Evolutionary conservation across 2,329 filamentous ascomycete genomes (phyloP).

Genomic region (Penicillium thymicola): DNA sequence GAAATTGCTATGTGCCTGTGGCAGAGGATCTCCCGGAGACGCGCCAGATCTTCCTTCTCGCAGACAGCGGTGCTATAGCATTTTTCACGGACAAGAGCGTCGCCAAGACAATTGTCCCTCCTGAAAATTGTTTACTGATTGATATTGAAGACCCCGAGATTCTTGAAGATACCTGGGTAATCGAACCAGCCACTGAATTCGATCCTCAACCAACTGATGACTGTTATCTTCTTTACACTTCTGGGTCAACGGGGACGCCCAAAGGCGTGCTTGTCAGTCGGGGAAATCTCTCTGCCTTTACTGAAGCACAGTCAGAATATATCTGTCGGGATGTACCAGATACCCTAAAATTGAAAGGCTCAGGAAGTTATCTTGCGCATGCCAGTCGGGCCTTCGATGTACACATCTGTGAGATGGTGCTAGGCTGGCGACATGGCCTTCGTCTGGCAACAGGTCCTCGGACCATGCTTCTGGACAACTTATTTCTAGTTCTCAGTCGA

Average conservation of each 20-base stretch:
- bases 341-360: constrained; percentile 5
- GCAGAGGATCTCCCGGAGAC: constrained; percentile 13
- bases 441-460: constrained; percentile 9
- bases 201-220: not conserved
- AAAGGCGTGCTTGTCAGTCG: constrained; percentile 14
- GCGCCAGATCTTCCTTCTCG: constrained; percentile 2
- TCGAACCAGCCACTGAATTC: not conserved
- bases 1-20: constrained; percentile 13
- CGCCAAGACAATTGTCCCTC: not conserved
- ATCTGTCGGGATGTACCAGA: constrained; percentile 13
- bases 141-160: not conserved
- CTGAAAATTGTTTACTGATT: not conserved
- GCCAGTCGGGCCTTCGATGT: constrained; percentile 18
- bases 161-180: not conserved
- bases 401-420: constrained; percentile 15
- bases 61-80: not conserved
- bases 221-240: constrained; percentile 11
- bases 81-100: constrained; percentile 3
- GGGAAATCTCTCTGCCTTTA: constrained; percentile 11
- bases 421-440: constrained; percentile 16
- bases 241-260: constrained; percentile 13
- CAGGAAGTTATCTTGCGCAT: constrained; percentile 13
- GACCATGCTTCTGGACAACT: constrained; percentile 13
- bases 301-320: constrained; percentile 7
- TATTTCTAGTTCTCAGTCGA: constrained; percentile 2